Base-by-base conservation (phyloP, 352 stramenopile species). In the Globisporangium uncinulatum region DNA sequence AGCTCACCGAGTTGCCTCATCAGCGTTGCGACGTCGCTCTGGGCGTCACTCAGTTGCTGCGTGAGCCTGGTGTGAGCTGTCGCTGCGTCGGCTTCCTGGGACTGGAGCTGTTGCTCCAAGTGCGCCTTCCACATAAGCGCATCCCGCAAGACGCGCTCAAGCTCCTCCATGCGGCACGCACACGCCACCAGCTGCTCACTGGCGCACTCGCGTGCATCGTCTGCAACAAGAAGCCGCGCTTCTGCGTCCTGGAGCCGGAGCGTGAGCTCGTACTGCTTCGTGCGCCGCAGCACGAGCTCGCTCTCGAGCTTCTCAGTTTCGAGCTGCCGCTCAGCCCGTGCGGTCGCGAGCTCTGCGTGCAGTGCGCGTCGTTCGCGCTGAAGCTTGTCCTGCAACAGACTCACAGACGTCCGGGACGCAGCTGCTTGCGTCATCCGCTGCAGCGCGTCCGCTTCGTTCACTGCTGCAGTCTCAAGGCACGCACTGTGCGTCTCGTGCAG, bases 211-310 rank as follows among this genome's bases (percentile, higher is more conserved):
- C 60, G 48, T 6, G 57, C 51, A 41, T 79, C 71, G 8, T 60
- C 61, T 0, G 69, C 57, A 2, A 69, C 61, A 31, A 90, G 82
- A 2, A 89, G 51, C 20, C 66, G 67, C 21, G 70, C 70, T 37
- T 92, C 75, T 0, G 70, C 66, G 9, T 85, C 73, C 56, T 90
- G 83, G 11, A 92, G 61, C 42, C 80, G 72, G 10, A 89, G 59
- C 21, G 79, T 85, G 15, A 92, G 71, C n/a, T 92, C 83, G 54
- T 89, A 92, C 47, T 92, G 79, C 44, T 86, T 88, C 51, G 82
- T 89, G 14, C 83, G 72, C 1, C 83, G 69, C 70, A 86, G 76
- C 0, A 90, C 73, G 0, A 92, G 59, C 67, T 92, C 83, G 11
- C 65, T 82, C 54, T 90, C 76, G 36, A 86, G 66, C 41, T 80